Evolutionary conservation across 1,284 basidiomycete species (phyloP).

Genomic region (Nidula niveotomentosa): DNA sequence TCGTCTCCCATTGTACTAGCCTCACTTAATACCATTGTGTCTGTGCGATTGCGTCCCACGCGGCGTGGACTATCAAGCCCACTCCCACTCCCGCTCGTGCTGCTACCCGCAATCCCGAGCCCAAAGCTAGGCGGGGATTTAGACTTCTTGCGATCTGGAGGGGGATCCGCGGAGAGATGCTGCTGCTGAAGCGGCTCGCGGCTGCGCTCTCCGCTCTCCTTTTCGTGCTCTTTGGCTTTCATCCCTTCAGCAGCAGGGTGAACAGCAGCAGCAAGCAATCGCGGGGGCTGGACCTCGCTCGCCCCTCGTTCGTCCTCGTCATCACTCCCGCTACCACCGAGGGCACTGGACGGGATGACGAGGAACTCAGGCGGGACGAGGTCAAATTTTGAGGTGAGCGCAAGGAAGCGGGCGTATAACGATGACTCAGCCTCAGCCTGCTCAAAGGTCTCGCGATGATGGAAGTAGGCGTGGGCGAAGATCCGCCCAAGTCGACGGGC

Average conservation of each 20-base stretch:
- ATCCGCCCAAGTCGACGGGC: constrained; percentile 90
- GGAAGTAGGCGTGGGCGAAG: constrained; percentile 95
- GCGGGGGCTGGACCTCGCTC: constrained; percentile 44
- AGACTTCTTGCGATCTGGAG: background rate
- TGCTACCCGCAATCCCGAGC: background rate
- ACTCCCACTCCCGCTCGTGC: constrained; percentile 2
- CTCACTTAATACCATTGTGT: constrained; percentile 64
- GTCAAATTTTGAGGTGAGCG: constrained; percentile 79
- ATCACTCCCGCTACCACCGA: constrained; percentile 16
- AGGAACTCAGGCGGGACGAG: constrained; percentile 82
- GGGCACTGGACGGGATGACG: constrained; percentile 60
- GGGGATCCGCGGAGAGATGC: background rate
- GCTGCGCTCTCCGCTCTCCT: background rate
- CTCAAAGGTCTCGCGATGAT: constrained; percentile 90
- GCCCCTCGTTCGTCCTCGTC: constrained; percentile 20
- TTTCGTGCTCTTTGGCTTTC: background rate
- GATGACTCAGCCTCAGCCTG: constrained; percentile 90
- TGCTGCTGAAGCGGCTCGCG: background rate
- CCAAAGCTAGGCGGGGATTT: constrained; percentile 1
- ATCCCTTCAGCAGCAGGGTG: constrained; percentile 22
- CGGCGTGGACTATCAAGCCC: constrained; percentile 49
- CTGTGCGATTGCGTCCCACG: constrained; percentile 62
- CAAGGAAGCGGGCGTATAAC: constrained; percentile 89
- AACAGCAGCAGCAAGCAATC: constrained; percentile 45
- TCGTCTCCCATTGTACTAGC: constrained; percentile 22